These are phyloP conservation scores for Marasmius tenuissimus DNA, from an alignment of 1,284 basidiomycete species.

Conservation along the genomic window DNA sequence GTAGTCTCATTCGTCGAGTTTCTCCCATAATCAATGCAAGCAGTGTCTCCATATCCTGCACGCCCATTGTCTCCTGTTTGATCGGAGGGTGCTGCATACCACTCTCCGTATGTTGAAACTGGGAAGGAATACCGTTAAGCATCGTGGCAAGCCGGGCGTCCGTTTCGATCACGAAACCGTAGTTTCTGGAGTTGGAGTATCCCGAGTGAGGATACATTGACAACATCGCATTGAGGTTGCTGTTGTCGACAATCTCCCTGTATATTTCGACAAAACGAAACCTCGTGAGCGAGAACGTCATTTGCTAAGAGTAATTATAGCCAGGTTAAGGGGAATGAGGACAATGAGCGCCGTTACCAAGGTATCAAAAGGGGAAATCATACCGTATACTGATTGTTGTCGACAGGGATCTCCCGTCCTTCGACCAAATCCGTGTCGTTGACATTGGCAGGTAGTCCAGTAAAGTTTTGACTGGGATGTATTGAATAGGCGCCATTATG, in stretches of 20 bases:
- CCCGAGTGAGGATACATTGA: too few species aligned
- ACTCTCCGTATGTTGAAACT: slow-evolving; percentile 10
- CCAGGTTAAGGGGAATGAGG: not conserved
- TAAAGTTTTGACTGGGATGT: slow-evolving; percentile 24
- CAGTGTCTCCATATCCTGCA: slow-evolving; percentile 20
- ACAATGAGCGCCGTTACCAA: not conserved
- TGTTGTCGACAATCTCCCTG: slow-evolving; percentile 20
- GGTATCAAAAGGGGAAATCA: not conserved
- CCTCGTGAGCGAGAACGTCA: slow-evolving; percentile 21
- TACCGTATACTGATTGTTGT: slow-evolving; percentile 13
- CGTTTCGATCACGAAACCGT: slow-evolving; percentile 21
- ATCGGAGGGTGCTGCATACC: not conserved
- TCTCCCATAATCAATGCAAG: slow-evolving; percentile 24
- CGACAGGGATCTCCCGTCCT: slow-evolving; percentile 9
- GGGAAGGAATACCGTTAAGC: slow-evolving; percentile 16
- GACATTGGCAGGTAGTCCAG: slow-evolving; percentile 21
- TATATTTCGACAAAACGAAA: slow-evolving; percentile 20
- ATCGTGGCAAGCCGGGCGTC: slow-evolving; percentile 16
- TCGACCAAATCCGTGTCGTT: slow-evolving; percentile 22
- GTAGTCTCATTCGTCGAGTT: slow-evolving; percentile 21
- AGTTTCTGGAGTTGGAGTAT: slow-evolving; percentile 1
- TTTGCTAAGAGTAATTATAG: slow-evolving; percentile 12
- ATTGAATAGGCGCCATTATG: slow-evolving; percentile 23
- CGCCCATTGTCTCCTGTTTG: not conserved
- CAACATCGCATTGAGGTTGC: slow-evolving; percentile 9